Conservation (phyloP, 352 stramenopile genomes). For the Phytophthora vignae region DNA sequence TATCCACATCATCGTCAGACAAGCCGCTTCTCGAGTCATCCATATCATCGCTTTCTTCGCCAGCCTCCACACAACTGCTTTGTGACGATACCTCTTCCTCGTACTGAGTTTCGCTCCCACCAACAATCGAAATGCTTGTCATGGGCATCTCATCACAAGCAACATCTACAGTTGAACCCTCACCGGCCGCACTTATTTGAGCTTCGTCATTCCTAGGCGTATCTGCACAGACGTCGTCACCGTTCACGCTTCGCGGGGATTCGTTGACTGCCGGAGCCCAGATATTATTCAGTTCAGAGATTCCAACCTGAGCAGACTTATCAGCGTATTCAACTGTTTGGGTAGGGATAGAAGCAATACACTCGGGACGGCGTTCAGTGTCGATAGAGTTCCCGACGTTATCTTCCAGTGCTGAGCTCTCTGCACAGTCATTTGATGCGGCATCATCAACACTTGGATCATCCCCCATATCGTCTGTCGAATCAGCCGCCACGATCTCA, state of each 20-base stretch:
- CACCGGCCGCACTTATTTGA: not conserved
- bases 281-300: slow-evolving; percentile 1
- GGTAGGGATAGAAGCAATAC: not conserved
- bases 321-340: slow-evolving; percentile 14
- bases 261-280: not conserved
- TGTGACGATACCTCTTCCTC: not conserved
- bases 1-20: not conserved
- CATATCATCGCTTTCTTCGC: not conserved
- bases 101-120: not conserved
- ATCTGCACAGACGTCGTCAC: not conserved
- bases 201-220: not conserved
- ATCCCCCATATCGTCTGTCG: not conserved
- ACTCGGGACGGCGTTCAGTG: not conserved
- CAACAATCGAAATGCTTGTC: not conserved
- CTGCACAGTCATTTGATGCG: not conserved
- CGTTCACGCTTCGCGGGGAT: not conserved
- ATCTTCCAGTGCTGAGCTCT: not conserved
- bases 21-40: not conserved
- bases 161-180: slow-evolving; percentile 18
- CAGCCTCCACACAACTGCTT: not conserved
- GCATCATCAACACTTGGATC: not conserved
- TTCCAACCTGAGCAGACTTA: slow-evolving; percentile 35
- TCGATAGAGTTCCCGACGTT: not conserved
- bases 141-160: slow-evolving; percentile 24
- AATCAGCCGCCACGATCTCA: not conserved